A percentile compares a stretch with the other conserved stretches of the same genome.
These are phyloP conservation scores for Geotrichum restrictum DNA, from an alignment of 1,139 yeast species.

Conservation along the genomic window DNA sequence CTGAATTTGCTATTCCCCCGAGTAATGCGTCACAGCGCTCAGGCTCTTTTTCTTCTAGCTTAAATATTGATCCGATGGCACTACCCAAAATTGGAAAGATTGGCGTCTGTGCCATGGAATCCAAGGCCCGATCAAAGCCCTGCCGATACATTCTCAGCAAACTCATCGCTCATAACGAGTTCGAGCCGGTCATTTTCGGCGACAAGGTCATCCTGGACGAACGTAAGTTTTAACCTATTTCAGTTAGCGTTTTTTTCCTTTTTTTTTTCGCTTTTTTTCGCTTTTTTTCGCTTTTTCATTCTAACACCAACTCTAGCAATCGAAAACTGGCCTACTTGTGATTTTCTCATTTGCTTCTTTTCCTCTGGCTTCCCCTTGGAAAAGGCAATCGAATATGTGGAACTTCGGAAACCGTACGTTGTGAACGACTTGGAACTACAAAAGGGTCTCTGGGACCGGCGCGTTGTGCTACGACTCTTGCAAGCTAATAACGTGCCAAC, in stretches of 20 bases:
- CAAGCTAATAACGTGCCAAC: slow-evolving; percentile 83
- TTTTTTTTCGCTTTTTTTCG: background rate
- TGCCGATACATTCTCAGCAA: slow-evolving; percentile 87
- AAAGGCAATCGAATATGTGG: slow-evolving; percentile 87
- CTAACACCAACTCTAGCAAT: slow-evolving; percentile 36
- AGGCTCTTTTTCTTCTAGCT: slow-evolving; percentile 12
- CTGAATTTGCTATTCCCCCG: slow-evolving; percentile 3
- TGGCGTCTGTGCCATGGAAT: slow-evolving; percentile 99
- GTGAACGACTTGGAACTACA: slow-evolving; percentile 89
- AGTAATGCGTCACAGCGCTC: slow-evolving; percentile 14
- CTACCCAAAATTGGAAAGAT: slow-evolving; percentile 82
- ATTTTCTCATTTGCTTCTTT: slow-evolving; percentile 85
- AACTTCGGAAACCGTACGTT: slow-evolving; percentile 81
- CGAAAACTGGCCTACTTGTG: slow-evolving; percentile 99
- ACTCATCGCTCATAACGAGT: slow-evolving; percentile 87
- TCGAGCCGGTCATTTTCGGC: slow-evolving; percentile 94
- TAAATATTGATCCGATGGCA: slow-evolving; percentile 1
- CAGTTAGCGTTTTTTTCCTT: background rate
- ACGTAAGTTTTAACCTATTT: too few species aligned
- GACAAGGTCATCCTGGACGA: slow-evolving; percentile 96
- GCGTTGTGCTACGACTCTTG: slow-evolving; percentile 77
- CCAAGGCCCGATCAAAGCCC: slow-evolving; percentile 92
- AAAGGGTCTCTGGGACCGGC: slow-evolving; percentile 92
- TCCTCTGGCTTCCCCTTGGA: slow-evolving; percentile 95
- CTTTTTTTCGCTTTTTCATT: background rate